A percentile compares a stretch with the other conserved stretches of the same genome.
Conservation (phyloP, 768 basidiomycete species). For the Panaeolus cyanescens region DNA sequence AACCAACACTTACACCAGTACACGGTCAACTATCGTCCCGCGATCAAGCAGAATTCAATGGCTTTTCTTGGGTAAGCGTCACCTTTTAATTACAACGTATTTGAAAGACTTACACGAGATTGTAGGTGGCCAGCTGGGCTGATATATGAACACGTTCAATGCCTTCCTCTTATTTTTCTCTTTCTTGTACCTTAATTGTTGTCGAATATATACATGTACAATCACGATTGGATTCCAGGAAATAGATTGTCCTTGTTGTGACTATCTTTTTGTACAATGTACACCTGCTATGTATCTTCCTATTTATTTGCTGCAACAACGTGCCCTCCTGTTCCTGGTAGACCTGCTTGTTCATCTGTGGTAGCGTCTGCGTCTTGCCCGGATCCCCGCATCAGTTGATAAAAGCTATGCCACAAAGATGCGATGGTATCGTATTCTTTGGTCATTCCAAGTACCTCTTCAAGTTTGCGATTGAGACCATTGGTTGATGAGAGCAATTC, state of each 20-base stretch:
- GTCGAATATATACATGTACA: slow-evolving; percentile 12
- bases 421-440: slow-evolving; percentile 91
- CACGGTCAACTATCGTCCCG: slow-evolving; percentile 88
- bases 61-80: slow-evolving; percentile 86
- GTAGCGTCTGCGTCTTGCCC: slow-evolving; percentile 28
- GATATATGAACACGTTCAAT: slow-evolving; percentile 42
- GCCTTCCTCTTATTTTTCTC: slow-evolving; percentile 29
- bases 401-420: slow-evolving; percentile 79
- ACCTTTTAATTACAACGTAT: neutral
- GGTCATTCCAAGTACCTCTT: slow-evolving; percentile 92
- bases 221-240: neutral
- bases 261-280: slow-evolving; percentile 7
- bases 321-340: slow-evolving; percentile 78
- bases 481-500: slow-evolving; percentile 85
- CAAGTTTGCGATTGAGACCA: slow-evolving; percentile 84
- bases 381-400: slow-evolving; percentile 69
- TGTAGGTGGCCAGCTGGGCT: slow-evolving; percentile 58
- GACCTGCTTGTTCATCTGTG: slow-evolving; percentile 39
- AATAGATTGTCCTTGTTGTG: neutral
- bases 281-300: slow-evolving; percentile 5
- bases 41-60: slow-evolving; percentile 95
- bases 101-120: slow-evolving; percentile 6
- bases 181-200: slow-evolving; percentile 30
- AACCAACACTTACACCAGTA: slow-evolving; percentile 96
- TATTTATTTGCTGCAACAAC: slow-evolving; percentile 38